A percentile compares a stretch with the other conserved stretches of the same genome.
Conservation (phyloP, 2,329 filamentous ascomycete species). For the Sphaerostilbella broomeana region DNA sequence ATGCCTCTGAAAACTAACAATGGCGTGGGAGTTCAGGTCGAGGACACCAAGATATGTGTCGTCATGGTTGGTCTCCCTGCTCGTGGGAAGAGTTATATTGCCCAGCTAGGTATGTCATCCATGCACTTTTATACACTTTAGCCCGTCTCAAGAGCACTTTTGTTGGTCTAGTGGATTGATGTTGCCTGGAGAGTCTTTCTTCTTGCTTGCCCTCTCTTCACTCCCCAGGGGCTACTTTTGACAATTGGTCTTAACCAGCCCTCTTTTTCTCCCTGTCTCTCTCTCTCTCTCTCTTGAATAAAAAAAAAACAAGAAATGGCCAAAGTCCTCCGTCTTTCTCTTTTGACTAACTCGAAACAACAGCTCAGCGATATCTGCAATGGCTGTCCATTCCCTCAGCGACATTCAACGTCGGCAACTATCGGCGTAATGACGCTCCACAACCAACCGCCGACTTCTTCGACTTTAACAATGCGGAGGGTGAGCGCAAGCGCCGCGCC, state of each 20-base stretch:
- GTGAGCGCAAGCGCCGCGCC: conserved; percentile 78
- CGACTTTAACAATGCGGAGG: conserved; percentile 81
- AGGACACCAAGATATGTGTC: conserved; percentile 94
- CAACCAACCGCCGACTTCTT: conserved; percentile 94
- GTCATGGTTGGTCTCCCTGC: conserved; percentile 98
- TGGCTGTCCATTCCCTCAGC: conserved; percentile 93
- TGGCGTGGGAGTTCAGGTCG: conserved; percentile 74
- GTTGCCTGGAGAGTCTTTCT: background rate
- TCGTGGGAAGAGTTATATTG: conserved; percentile 93
- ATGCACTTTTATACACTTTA: background rate
- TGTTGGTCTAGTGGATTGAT: no score
- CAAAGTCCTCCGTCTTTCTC: conserved; percentile 3
- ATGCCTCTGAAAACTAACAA: conserved; percentile 48
- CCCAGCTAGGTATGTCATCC: conserved; percentile 71
- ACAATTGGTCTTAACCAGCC: no score
- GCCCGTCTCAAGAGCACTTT: no score
- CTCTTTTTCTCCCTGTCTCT: no score
- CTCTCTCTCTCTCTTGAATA: no score
- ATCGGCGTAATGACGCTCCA: conserved; percentile 82
- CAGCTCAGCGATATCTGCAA: conserved; percentile 86
- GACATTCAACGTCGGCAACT: conserved; percentile 96
- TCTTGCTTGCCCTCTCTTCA: no score
- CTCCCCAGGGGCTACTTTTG: no score
- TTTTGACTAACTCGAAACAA: conserved; percentile 3
- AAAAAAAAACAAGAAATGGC: conserved; percentile 1